Percentiles rank a stretch among this genome's conserved stretches.
Evolutionary conservation across 2,329 filamentous ascomycete genomes (phyloP).

Genomic region (Fusarium beomiforme): DNA sequence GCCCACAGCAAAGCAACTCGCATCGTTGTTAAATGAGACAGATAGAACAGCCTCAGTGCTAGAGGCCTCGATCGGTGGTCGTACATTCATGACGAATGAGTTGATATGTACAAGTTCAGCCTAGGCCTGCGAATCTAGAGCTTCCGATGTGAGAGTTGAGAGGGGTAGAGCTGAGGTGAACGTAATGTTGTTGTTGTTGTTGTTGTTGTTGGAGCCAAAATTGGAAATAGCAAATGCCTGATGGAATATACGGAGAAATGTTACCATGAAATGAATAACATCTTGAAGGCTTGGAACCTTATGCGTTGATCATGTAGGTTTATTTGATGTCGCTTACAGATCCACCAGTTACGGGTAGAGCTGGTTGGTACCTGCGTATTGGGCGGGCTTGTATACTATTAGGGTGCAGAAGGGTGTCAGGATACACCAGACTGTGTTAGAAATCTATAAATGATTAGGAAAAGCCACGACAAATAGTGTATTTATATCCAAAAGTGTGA

Average conservation of each 20-base stretch:
- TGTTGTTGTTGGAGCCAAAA: too few species aligned
- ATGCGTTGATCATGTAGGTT: conserved; percentile 8
- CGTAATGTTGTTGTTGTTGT: neutral
- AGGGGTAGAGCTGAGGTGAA: conserved; percentile 25
- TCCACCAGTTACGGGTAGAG: conserved; percentile 26
- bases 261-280: conserved; percentile 20
- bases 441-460: neutral
- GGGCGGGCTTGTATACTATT: conserved; percentile 23
- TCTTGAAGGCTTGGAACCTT: conserved; percentile 20
- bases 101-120: conserved; percentile 11
- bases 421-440: neutral
- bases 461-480: neutral
- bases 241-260: neutral
- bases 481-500: neutral
- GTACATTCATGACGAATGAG: conserved; percentile 78
- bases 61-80: conserved; percentile 83
- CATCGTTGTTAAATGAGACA: conserved; percentile 85
- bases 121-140: neutral
- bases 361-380: conserved; percentile 15
- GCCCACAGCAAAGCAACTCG: conserved; percentile 86
- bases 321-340: conserved; percentile 24
- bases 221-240: neutral
- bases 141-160: conserved; percentile 8
- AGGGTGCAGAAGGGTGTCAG: neutral
- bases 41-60: conserved; percentile 81